Conservation (phyloP, 495 filamentous ascomycete species). For the Penicillium steckii region DNA sequence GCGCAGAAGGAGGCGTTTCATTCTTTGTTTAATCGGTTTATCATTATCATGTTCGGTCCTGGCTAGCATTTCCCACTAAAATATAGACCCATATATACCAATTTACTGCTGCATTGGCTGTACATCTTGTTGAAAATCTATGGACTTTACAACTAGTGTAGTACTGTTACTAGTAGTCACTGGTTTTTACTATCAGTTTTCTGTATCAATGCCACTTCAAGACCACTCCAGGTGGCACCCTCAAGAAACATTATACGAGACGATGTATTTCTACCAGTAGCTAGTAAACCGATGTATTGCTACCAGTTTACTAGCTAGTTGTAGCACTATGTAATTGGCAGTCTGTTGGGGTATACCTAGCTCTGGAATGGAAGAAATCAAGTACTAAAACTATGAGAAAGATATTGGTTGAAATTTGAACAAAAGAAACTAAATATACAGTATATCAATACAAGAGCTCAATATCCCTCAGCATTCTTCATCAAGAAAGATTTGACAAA, state of each 20-base stretch:
- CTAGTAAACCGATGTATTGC: too few species aligned
- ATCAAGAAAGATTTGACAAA: slow-evolving; percentile 84
- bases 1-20: slow-evolving; percentile 13
- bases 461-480: slow-evolving; percentile 75
- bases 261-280: not conserved
- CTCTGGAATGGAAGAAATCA: too few species aligned
- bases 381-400: not conserved
- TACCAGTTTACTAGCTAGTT: too few species aligned
- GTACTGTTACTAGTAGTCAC: too few species aligned
- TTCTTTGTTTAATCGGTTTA: slow-evolving; percentile 3
- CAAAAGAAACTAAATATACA: slow-evolving; percentile 18
- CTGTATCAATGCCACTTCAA: too few species aligned
- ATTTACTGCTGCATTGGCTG: not conserved
- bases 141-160: too few species aligned
- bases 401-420: slow-evolving; percentile 2
- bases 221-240: too few species aligned
- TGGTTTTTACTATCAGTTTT: too few species aligned
- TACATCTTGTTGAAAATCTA: not conserved
- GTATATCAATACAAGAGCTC: slow-evolving; percentile 11
- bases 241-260: too few species aligned
- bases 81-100: not conserved
- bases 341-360: too few species aligned
- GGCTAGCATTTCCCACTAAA: slow-evolving; percentile 2
- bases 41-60: not conserved
- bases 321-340: too few species aligned